These are phyloP conservation scores for Colletotrichum lentis DNA, from an alignment of 2,329 filamentous ascomycete species.

Conservation along the genomic window DNA sequence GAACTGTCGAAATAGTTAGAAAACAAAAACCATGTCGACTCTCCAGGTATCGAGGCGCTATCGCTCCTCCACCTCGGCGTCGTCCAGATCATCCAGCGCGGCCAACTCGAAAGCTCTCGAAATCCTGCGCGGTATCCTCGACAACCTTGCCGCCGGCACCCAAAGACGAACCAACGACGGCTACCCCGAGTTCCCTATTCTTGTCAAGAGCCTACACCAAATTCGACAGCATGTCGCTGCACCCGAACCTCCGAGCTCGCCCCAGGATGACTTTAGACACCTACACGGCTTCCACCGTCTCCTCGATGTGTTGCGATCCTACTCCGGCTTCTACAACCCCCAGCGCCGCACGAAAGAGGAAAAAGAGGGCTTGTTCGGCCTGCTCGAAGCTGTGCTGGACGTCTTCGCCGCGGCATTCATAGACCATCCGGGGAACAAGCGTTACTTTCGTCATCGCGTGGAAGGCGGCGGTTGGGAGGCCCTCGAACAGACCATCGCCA, in stretches of 20 bases:
- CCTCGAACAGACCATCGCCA: conserved; percentile 75
- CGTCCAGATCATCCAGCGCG: conserved; percentile 62
- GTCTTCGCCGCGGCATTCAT: conserved; percentile 79
- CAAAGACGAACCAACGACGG: conserved; percentile 47
- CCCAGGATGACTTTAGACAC: conserved; percentile 84
- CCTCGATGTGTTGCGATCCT: conserved; percentile 72
- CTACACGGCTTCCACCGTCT: conserved; percentile 80
- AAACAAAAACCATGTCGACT: conserved; percentile 54
- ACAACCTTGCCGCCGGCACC: conserved; percentile 52
- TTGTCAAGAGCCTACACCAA: conserved; percentile 67
- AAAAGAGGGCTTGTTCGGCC: conserved; percentile 70
- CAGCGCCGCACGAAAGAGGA: conserved; percentile 67
- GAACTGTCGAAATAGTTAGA: conserved; percentile 29
- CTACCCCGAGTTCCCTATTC: conserved; percentile 58
- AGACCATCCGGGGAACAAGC: conserved; percentile 83
- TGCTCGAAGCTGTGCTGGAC: conserved; percentile 75
- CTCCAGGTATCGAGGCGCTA: conserved; percentile 60
- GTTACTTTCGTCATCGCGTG: conserved; percentile 82
- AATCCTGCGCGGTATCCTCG: conserved; percentile 64
- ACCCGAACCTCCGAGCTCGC: conserved; percentile 54
- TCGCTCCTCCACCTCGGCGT: conserved; percentile 71
- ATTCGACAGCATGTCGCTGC: conserved; percentile 71
- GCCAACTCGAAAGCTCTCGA: conserved; percentile 68
- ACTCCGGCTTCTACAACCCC: conserved; percentile 81
- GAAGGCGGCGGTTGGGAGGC: conserved; percentile 81